Evolutionary conservation across 495 filamentous ascomycete genomes (phyloP), one percentile per base, ranked within the genome.

Genomic region (Penicillium angulare): DNA sequence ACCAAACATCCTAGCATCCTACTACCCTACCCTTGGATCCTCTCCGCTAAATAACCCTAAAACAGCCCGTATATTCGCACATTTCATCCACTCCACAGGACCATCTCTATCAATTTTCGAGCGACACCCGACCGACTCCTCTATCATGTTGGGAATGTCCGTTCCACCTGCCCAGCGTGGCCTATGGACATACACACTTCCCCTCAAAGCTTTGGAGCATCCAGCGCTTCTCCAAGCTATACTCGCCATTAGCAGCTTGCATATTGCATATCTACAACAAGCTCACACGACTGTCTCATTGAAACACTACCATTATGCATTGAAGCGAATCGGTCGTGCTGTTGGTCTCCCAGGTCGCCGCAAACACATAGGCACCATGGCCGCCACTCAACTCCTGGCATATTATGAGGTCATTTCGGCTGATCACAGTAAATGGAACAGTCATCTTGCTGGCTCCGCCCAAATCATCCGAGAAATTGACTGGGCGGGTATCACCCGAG

Each of bases 401-500:
- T 98, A 88, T 60, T 98, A 96, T 61, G 93, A 97, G 64, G 89
- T 96, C 17, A 91, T 92, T 81, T 86, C 87, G 36, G 93, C 91
- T 13, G 93, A 98, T 57, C 93, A 97, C 60, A 81, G 87, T 43
- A 96, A 96, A 67, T 98, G 93, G 93, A 91, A 88, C 57, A 92
- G 83, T 47, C 93, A 98, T 63, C 76, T 97, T 52, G 81, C 86
- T 31, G 93, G 93, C 8, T 86, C 92, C 10, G 84, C 86, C 38
- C 85, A 92, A 47, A 77, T 98, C 17, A 70, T 97, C 26, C 82
- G 81, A 49, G 92, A 97, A 56, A 85, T 93, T 36, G 87, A 95
- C 50, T 91, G 86, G 47, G 75, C 79, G 3, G 76, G 79, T 3
- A 84, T 90, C 65, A 86, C 87, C 3, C 82, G 82, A 43, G 82